A percentile compares a stretch with the other conserved stretches of the same genome.
phyloP scores from a whole-genome alignment of 768 basidiomycete species.

The Neoboletus magnificus region DNA sequence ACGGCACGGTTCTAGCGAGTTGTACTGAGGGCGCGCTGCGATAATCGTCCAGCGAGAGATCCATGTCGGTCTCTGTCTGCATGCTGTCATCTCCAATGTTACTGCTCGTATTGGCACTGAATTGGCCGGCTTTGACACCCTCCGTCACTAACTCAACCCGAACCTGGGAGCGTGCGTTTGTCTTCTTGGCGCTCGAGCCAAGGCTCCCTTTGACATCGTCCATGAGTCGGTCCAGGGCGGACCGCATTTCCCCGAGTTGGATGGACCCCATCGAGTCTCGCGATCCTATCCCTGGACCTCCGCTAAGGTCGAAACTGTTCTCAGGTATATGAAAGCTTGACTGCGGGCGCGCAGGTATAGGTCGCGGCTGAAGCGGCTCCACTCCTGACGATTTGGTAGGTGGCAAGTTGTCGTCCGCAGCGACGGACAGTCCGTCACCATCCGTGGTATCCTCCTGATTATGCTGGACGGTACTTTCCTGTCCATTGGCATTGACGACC shows the following conservation, averaged over 20 bases:
- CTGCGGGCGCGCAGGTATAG: constrained; percentile 6
- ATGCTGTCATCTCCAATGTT: constrained; percentile 28
- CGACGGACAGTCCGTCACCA: not conserved
- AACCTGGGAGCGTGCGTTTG: constrained; percentile 13
- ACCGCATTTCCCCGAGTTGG: constrained; percentile 67
- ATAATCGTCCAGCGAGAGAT: constrained; percentile 24
- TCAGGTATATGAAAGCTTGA: constrained; percentile 20
- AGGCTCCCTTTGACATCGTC: constrained; percentile 50
- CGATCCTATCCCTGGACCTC: constrained; percentile 20
- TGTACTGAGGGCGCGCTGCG: constrained; percentile 17
- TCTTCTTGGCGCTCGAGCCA: constrained; percentile 23
- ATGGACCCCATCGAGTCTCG: constrained; percentile 47
- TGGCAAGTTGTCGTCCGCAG: not conserved
- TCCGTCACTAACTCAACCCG: constrained; percentile 31
- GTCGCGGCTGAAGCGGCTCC: constrained; percentile 8
- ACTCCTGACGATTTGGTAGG: not conserved
- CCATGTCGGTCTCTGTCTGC: constrained; percentile 34
- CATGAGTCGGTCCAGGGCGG: constrained; percentile 70
- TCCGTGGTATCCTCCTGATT: not conserved
- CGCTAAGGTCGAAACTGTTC: constrained; percentile 24
- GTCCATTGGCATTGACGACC: not conserved
- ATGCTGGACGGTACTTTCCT: not conserved
- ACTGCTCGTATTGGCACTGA: constrained; percentile 36
- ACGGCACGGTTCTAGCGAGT: constrained; percentile 11
- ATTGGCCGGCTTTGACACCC: constrained; percentile 31